Evolutionary conservation across 176 grass and related monocot species (phyloP), one percentile per base, ranked within the genome.

Genomic region (Miscanthus lutarioriparius): DNA sequence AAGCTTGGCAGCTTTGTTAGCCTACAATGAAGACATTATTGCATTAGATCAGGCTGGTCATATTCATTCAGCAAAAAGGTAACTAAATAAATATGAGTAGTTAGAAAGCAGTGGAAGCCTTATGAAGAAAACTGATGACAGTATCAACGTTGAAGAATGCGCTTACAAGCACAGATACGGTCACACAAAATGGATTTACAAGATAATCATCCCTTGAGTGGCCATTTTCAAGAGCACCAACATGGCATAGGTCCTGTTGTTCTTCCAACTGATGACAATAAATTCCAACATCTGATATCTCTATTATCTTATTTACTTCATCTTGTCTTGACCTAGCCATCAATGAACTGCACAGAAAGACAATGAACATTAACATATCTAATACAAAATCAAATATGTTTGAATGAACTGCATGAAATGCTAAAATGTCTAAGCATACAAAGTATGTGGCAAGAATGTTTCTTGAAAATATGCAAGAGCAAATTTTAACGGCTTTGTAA

Each of bases 291-390:
- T 80, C 77, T 44, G 87, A 93, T 90, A 98, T 92, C 89, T 93
- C 93, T 85, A 98, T 87, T 67, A 88, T 91, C 86, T 95, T 98
- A 76, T 90, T 95, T 64, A 95, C 92, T 88, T 93, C 88, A 64
- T 91, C 85, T 82, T 87, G 87, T 85, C 87, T 93, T 87, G 91
- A 92, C 85, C 68, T 95, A 74, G 80, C 87, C 75, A 88, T 93
- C 54, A 87, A 92, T 30, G 89, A 89, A 89, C 93, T 98, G 53
- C 10, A 80, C 4, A 70, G n/a, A 47, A 86, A 74, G 10, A 64
- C 10, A 5, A 59, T 53, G 30, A 76, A 25, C 8, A 74, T 78
- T 47, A 80, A 66, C 28, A 30, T 72, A 75, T 25, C 36, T 13
- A 45, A 64, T 32, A 78, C 10, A 38, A 85, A 56, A 69, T 22